phyloP scores from a whole-genome alignment of 2,329 filamentous ascomycete genomes.

The Whalleya microplaca region DNA sequence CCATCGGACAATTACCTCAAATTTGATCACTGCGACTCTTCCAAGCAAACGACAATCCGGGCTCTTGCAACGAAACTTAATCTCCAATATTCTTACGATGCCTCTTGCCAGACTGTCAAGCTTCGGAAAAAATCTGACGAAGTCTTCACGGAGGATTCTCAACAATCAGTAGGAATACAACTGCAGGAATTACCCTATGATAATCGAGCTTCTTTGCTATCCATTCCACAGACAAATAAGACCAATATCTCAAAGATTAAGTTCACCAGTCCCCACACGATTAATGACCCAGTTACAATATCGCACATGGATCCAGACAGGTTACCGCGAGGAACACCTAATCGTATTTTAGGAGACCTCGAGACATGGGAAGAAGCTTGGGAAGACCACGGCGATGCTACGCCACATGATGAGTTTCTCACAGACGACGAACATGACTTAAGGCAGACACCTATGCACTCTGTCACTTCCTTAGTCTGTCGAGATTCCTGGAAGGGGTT shows the following conservation, averaged over 20 bases:
- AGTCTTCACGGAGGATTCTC: neutral
- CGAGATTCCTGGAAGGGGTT: conserved; percentile 11
- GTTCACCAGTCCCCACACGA: neutral
- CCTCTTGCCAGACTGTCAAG: conserved; percentile 1
- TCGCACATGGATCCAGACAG: conserved; percentile 2
- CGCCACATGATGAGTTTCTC: neutral
- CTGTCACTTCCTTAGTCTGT: neutral
- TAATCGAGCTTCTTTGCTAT: neutral
- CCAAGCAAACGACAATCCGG: conserved; percentile 11
- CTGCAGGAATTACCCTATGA: neutral
- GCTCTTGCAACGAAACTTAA: conserved; percentile 19
- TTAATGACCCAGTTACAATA: neutral
- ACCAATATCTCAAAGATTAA: neutral
- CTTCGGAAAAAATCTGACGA: conserved; percentile 17
- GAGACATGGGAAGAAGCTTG: conserved; percentile 2
- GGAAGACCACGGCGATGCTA: conserved; percentile 1
- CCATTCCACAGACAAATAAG: conserved; percentile 1
- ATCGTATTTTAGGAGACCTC: conserved; percentile 8
- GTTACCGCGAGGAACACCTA: neutral
- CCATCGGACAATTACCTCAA: conserved; percentile 14
- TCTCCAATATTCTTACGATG: conserved; percentile 17
- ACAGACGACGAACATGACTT: conserved; percentile 19
- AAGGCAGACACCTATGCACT: conserved; percentile 1
- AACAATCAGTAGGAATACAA: neutral
- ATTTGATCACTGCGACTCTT: conserved; percentile 12